Evolutionary conservation across 441 rosid species (phyloP).

Genomic region (Bocquillonia castaneifolia): DNA sequence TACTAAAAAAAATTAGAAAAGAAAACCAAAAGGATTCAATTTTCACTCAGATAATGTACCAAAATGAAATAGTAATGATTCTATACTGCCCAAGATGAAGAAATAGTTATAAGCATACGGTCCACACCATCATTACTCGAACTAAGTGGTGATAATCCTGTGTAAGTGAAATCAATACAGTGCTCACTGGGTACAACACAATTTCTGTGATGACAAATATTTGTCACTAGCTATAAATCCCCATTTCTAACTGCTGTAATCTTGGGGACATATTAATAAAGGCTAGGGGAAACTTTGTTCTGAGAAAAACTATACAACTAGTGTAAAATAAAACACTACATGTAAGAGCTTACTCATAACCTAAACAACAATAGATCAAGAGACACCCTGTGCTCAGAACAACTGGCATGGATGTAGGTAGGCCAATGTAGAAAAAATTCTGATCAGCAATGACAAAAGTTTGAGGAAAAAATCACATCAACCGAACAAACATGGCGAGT

Average conservation of each 20-base stretch:
- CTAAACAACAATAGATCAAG: not conserved
- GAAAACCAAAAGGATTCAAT: not conserved
- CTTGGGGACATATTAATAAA: not conserved
- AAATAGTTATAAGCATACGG: not conserved
- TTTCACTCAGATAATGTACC: not conserved
- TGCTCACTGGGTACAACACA: not conserved
- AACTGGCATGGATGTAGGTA: not conserved
- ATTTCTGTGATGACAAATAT: too few species aligned
- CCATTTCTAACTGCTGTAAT: not conserved
- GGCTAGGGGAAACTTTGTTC: not conserved
- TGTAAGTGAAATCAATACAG: not conserved
- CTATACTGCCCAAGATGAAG: too few species aligned
- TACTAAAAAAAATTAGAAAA: not conserved
- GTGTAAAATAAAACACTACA: not conserved
- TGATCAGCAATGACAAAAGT: not conserved
- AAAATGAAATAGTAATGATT: too few species aligned
- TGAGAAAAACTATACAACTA: conserved; percentile 1
- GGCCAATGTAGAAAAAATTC: conserved; percentile 6
- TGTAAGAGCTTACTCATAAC: not conserved
- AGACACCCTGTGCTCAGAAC: not conserved
- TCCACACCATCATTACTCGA: not conserved
- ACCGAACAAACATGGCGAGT: not conserved
- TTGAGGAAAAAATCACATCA: not conserved
- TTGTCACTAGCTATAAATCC: not conserved
- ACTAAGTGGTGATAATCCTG: not conserved